These are phyloP conservation scores for Aspergillus pseudotamarii DNA, from an alignment of 2,329 filamentous ascomycete species.

Conservation along the genomic window DNA sequence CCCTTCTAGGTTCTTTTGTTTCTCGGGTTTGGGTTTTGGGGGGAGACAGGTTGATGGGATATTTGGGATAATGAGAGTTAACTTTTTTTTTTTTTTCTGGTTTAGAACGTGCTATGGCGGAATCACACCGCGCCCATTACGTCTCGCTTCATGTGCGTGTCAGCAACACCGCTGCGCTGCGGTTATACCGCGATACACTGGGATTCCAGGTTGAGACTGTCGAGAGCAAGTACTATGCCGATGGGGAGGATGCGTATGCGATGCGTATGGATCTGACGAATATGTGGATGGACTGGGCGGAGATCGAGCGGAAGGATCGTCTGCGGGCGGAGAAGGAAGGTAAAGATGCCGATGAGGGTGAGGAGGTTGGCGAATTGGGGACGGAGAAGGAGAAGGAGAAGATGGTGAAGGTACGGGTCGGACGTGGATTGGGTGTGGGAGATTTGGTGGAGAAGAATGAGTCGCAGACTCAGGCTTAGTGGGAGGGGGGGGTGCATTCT, in stretches of 20 bases:
- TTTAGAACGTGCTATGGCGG: slow-evolving; percentile 90
- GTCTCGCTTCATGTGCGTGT: slow-evolving; percentile 95
- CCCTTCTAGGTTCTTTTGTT: too few species aligned
- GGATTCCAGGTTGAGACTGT: slow-evolving; percentile 81
- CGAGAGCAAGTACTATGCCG: slow-evolving; percentile 69
- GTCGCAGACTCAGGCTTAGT: slow-evolving; percentile 22
- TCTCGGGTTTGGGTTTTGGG: too few species aligned
- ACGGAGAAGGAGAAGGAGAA: slow-evolving; percentile 55
- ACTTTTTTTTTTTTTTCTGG: too few species aligned
- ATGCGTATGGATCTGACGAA: slow-evolving; percentile 82
- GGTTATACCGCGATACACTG: slow-evolving; percentile 89
- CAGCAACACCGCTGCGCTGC: slow-evolving; percentile 87
- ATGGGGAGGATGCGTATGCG: slow-evolving; percentile 92
- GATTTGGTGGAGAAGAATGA: slow-evolving; percentile 56
- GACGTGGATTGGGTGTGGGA: slow-evolving; percentile 75
- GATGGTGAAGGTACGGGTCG: slow-evolving; percentile 84
- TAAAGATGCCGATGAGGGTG: slow-evolving; percentile 63
- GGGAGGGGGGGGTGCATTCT: not conserved
- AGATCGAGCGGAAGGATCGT: slow-evolving; percentile 45
- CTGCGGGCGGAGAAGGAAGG: slow-evolving; percentile 36
- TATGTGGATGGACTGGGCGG: slow-evolving; percentile 51
- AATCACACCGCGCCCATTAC: slow-evolving; percentile 87
- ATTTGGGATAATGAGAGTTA: not conserved
- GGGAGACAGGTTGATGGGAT: not conserved
- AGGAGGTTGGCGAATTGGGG: slow-evolving; percentile 68